Evolutionary conservation across 768 basidiomycete genomes (phyloP).

Genomic region (Lenzites betulinus): DNA sequence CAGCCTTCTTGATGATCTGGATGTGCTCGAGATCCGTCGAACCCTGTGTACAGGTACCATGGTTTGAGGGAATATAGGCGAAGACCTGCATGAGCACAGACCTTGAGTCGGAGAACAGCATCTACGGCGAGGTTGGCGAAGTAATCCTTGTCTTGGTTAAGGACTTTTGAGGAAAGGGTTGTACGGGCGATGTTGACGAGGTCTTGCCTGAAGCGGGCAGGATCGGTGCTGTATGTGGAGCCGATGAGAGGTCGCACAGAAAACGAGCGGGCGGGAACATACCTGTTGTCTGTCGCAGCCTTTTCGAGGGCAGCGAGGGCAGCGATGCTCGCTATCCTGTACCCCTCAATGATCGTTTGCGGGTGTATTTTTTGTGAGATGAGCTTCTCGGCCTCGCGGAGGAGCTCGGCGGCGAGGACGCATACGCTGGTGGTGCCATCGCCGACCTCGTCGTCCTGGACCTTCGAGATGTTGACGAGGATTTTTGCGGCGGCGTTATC

Average conservation of each 20-base stretch:
- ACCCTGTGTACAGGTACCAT: constrained; percentile 52
- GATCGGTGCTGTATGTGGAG: constrained; percentile 57
- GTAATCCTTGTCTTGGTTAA: constrained; percentile 96
- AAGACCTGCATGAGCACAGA: constrained; percentile 29
- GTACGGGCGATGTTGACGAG: constrained; percentile 96
- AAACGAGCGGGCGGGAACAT: constrained; percentile 2
- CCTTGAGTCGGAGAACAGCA: constrained; percentile 91
- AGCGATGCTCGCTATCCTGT: constrained; percentile 84
- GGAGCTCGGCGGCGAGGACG: constrained; percentile 86
- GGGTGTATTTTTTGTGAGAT: constrained; percentile 94
- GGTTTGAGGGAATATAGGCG: background rate
- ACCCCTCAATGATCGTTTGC: constrained; percentile 97
- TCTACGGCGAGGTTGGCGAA: constrained; percentile 98
- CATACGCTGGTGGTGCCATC: constrained; percentile 94
- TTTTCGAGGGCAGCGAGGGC: constrained; percentile 84
- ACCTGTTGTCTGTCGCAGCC: constrained; percentile 85
- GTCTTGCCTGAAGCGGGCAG: constrained; percentile 78
- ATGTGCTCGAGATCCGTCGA: constrained; percentile 97
- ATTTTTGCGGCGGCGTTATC: constrained; percentile 99
- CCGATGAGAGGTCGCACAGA: too few species aligned
- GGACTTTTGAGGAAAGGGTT: constrained; percentile 93
- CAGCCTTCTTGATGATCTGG: constrained; percentile 99
- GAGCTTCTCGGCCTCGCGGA: constrained; percentile 94
- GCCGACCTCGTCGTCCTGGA: constrained; percentile 99
- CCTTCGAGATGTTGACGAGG: constrained; percentile 98